Evolutionary conservation across 805 yeast genomes (phyloP).

Genomic region (Starmerella potacharoeniae): DNA sequence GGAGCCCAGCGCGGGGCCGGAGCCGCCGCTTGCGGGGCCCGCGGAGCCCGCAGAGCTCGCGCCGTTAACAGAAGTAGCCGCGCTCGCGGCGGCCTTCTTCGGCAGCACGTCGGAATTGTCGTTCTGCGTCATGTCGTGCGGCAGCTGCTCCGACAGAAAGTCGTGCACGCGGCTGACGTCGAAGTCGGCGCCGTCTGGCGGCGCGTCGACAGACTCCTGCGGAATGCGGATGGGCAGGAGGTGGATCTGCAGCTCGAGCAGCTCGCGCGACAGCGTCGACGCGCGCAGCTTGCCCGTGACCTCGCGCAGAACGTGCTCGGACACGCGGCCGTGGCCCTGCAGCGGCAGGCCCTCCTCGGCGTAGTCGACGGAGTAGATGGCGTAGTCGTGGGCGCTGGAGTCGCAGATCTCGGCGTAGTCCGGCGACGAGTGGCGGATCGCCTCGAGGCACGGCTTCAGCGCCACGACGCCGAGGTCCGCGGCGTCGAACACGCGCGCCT

Average conservation of each 20-base stretch:
- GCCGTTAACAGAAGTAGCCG: background rate
- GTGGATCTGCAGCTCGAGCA: slow-evolving; percentile 16
- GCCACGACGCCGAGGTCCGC: slow-evolving; percentile 27
- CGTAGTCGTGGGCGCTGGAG: slow-evolving; percentile 27
- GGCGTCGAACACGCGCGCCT: slow-evolving; percentile 21
- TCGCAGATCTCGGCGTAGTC: slow-evolving; percentile 27
- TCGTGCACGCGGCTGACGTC: background rate
- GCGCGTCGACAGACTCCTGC: background rate
- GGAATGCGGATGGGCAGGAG: slow-evolving; percentile 12
- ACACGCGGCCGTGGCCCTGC: slow-evolving; percentile 33
- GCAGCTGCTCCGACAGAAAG: background rate
- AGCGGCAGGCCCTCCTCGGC: slow-evolving; percentile 31
- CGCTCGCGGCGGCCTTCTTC: background rate
- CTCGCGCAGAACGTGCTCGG: slow-evolving; percentile 1
- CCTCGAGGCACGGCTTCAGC: slow-evolving; percentile 27
- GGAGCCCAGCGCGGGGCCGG: no score
- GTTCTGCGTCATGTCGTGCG: background rate
- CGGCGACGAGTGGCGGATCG: slow-evolving; percentile 29
- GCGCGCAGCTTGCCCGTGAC: slow-evolving; percentile 15
- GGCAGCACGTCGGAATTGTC: background rate
- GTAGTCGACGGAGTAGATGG: slow-evolving; percentile 33
- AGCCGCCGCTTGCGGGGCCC: no score
- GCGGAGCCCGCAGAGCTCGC: no score
- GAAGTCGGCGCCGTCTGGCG: background rate
- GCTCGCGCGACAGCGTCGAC: slow-evolving; percentile 9